These are phyloP conservation scores for Colletotrichum abscissum DNA, from an alignment of 2,329 filamentous ascomycete species.

Conservation along the genomic window DNA sequence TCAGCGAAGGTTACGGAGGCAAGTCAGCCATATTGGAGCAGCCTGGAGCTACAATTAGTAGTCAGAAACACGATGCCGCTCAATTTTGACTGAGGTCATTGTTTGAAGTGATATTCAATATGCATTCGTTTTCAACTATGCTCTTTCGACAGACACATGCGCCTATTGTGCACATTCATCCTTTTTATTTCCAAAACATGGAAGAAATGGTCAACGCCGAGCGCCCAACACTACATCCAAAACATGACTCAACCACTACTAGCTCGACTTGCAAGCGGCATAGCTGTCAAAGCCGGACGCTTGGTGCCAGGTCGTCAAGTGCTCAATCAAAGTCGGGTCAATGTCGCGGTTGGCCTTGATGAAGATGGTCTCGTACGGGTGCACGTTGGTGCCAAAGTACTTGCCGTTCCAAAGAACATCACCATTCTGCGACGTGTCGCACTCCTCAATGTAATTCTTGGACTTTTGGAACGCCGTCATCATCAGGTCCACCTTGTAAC, in stretches of 20 bases:
- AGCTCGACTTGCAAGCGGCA: conserved; percentile 36
- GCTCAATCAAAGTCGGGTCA: conserved; percentile 41
- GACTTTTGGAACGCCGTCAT: conserved; percentile 45
- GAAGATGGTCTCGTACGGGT: conserved; percentile 53
- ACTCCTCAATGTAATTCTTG: conserved; percentile 27
- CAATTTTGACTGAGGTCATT: too few species aligned
- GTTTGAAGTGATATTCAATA: background rate
- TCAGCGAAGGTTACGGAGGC: background rate
- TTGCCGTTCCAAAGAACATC: conserved; percentile 42
- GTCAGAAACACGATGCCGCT: too few species aligned
- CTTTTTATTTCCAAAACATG: background rate
- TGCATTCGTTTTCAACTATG: background rate
- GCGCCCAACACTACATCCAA: background rate
- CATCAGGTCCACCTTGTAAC: conserved; percentile 48
- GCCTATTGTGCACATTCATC: background rate
- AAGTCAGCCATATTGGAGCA: rapidly evolving
- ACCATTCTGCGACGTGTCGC: conserved; percentile 36
- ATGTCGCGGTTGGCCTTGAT: conserved; percentile 47
- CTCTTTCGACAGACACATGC: background rate
- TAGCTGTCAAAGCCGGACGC: conserved; percentile 40
- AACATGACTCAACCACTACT: background rate
- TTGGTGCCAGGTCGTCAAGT: conserved; percentile 47
- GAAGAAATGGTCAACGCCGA: background rate
- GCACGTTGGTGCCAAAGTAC: conserved; percentile 48
- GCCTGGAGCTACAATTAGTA: background rate